Evolutionary conservation across 257 asterid species (phyloP), one percentile per base, ranked within the genome.

Genomic region (Handroanthus guayacan): DNA sequence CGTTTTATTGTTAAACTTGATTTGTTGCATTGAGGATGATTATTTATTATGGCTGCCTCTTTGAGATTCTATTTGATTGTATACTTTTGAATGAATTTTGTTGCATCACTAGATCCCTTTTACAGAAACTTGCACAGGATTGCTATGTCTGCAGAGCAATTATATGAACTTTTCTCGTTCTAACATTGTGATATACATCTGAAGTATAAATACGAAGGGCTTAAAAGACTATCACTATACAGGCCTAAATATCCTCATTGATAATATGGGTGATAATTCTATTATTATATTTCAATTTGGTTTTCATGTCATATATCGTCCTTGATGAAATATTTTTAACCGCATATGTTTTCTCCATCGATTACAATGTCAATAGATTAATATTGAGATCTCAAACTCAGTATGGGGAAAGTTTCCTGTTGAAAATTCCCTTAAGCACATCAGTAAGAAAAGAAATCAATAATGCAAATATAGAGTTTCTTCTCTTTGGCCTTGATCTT

Each of bases 401-500:
- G n/a, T 3, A 18, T 7, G 16, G 31, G 3, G 13, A 4, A 57
- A 57, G 14, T 2, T 9, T 6, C 13, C 10, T 57, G 14, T 25
- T 25, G 31, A 25, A 25, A 25, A 25, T 25, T 18, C 5, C 10
- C 18, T 57, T 57, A 2, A 5, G 34, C 25, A 18, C n/a, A 18
- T 18, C 2, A 10, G n/a, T 16, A 6, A 55, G 62, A 18, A 20
- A 6, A 5, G 13, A 18, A 17, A 17, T 18, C 9, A 10, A 18
- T 38, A 45, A 36, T 48, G 62, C 63, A 50, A 38, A 25, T 63
- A 11, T 8, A 20, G 8, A 51, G 7, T 12, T n/a, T 8, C 12
- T 34, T 60, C 37, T 14, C 57, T 76, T 57, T 57, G 58, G n/a
- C n/a, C 14, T 57, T 60, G 44, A n/a, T 72, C 9, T 41, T 12